These are phyloP conservation scores for Coemansia sp. DNA, from an alignment of 192 early-diverging fungal genomes.

Conservation along the genomic window DNA sequence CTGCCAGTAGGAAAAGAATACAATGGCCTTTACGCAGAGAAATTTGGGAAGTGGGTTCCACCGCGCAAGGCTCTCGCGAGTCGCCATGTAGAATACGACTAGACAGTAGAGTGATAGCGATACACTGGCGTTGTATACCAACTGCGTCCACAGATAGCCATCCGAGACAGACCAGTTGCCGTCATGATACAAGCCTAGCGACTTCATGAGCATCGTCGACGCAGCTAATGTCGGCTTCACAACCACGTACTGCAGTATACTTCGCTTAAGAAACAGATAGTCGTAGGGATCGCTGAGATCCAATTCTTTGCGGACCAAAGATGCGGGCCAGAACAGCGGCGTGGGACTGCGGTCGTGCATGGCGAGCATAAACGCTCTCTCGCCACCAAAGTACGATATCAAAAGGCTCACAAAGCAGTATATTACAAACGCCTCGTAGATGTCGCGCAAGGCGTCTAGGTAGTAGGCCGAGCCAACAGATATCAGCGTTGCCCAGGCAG, in stretches of 20 bases:
- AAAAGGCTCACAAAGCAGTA: conserved; percentile 92
- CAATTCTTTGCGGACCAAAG: conserved; percentile 69
- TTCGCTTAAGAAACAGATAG: conserved; percentile 84
- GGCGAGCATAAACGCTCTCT: conserved; percentile 78
- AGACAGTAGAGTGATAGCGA: conserved; percentile 83
- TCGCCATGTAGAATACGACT: conserved; percentile 86
- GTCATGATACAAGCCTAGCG: conserved; percentile 74
- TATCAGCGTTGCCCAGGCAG: conserved; percentile 74
- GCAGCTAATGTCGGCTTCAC: conserved; percentile 81
- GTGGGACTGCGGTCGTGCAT: conserved; percentile 77
- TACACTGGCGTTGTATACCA: conserved; percentile 89
- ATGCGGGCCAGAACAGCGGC: conserved; percentile 81
- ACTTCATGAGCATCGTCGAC: conserved; percentile 79
- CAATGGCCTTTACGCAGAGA: conserved; percentile 87
- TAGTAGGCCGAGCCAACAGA: conserved; percentile 78
- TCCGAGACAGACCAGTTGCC: conserved; percentile 69
- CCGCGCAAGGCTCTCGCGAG: conserved; percentile 67
- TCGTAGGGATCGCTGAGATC: conserved; percentile 85
- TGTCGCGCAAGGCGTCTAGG: conserved; percentile 87
- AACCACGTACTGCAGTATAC: conserved; percentile 93
- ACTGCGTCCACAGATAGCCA: conserved; percentile 79
- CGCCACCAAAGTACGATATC: conserved; percentile 87
- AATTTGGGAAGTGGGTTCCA: conserved; percentile 93
- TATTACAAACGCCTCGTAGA: conserved; percentile 96
- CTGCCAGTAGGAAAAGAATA: conserved; percentile 97